These are phyloP conservation scores for Pseudopyricularia javanii DNA, from an alignment of 2,329 filamentous ascomycete genomes.

Conservation along the genomic window DNA sequence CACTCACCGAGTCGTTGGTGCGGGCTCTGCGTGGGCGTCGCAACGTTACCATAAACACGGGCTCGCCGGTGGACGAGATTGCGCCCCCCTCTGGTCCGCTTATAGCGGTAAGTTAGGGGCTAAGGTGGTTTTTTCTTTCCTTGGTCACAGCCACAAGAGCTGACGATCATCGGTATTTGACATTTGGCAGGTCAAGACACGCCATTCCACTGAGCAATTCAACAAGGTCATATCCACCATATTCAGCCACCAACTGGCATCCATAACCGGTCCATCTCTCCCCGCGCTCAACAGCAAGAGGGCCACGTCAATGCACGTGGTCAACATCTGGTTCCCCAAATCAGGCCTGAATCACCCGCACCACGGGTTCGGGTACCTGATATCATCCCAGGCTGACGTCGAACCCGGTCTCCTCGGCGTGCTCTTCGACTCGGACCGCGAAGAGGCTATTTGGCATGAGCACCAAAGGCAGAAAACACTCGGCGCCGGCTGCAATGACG, in stretches of 20 bases:
- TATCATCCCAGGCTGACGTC: slow-evolving; percentile 49
- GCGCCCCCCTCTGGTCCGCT: slow-evolving; percentile 14
- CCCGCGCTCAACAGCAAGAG: slow-evolving; percentile 39
- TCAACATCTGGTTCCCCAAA: slow-evolving; percentile 74
- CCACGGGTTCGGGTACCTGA: slow-evolving; percentile 80
- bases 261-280: slow-evolving; percentile 23
- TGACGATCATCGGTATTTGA: not conserved
- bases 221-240: slow-evolving; percentile 57
- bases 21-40: slow-evolving; percentile 32
- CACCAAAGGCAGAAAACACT: not conserved
- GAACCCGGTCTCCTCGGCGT: slow-evolving; percentile 53
- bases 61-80: slow-evolving; percentile 12
- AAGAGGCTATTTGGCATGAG: slow-evolving; percentile 9
- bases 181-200: slow-evolving; percentile 2
- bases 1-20: slow-evolving; percentile 43
- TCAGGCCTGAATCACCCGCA: slow-evolving; percentile 47
- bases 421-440: slow-evolving; percentile 71
- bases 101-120: slow-evolving; percentile 24
- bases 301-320: slow-evolving; percentile 75
- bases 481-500: not conserved
- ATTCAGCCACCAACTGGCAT: slow-evolving; percentile 31
- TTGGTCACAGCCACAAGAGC: not conserved
- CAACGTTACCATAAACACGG: slow-evolving; percentile 48
- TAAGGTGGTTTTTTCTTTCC: not conserved
- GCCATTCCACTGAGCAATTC: slow-evolving; percentile 17